A percentile compares a stretch with the other conserved stretches of the same genome.
These are phyloP conservation scores for Emericellopsis atlantica DNA, from an alignment of 2,329 filamentous ascomycete genomes.

Conservation along the genomic window DNA sequence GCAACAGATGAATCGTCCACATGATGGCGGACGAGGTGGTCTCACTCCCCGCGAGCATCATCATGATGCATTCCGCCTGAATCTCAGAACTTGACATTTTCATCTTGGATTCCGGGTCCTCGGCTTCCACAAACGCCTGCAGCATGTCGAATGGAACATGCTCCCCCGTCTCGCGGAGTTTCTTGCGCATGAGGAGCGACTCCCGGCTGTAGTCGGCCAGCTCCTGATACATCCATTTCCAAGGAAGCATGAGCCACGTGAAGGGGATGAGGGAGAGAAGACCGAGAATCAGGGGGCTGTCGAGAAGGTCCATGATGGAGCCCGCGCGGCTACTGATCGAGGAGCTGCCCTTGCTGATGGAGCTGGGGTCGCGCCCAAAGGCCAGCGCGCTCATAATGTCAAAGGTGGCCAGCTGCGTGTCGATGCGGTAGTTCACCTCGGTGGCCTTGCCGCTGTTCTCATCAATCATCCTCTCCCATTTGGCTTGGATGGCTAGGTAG, in stretches of 20 bases:
- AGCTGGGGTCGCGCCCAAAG: not conserved
- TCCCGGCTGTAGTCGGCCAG: not conserved
- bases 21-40: constrained; percentile 1
- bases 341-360: constrained; percentile 1
- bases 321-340: not conserved
- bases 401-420: constrained; percentile 1
- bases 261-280: constrained; percentile 1
- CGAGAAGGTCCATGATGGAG: constrained; percentile 1
- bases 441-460: not conserved
- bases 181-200: not conserved
- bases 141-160: not conserved
- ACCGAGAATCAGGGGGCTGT: not conserved
- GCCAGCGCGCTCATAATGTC: constrained; percentile 1
- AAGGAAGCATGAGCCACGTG: constrained; percentile 1
- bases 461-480: not conserved
- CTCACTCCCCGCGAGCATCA: constrained; percentile 1
- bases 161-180: not conserved
- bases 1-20: constrained; percentile 1
- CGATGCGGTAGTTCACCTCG: constrained; percentile 1
- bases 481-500: not conserved
- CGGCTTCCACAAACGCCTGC: constrained; percentile 1
- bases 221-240: constrained; percentile 1
- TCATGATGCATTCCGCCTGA: constrained; percentile 1
- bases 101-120: constrained; percentile 1
- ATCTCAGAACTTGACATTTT: not conserved